A percentile compares a stretch with the other conserved stretches of the same genome.
These are phyloP conservation scores for Furcasterigmium furcatum DNA, from an alignment of 2,329 filamentous ascomycete species.

Conservation along the genomic window DNA sequence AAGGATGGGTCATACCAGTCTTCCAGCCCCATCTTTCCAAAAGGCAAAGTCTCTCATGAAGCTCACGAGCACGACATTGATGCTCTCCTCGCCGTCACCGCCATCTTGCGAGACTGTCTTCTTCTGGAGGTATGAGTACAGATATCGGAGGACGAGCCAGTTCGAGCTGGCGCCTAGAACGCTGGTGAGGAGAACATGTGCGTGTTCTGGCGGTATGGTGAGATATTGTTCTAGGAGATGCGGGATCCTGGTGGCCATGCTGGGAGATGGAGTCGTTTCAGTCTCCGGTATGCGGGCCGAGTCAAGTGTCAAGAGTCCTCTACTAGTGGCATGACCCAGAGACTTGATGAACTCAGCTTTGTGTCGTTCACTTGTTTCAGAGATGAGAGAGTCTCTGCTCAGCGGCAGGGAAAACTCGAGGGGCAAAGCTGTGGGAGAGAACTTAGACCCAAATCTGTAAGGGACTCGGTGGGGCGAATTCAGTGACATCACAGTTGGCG, in stretches of 20 bases:
- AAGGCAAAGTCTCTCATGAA: slow-evolving; percentile 77
- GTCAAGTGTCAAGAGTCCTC: too few relatives aligned
- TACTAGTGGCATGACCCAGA: too few relatives aligned
- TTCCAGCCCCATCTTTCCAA: slow-evolving; percentile 70
- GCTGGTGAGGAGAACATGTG: slow-evolving; percentile 65
- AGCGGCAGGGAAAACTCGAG: neutral
- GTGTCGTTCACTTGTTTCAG: too few relatives aligned
- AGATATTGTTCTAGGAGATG: slow-evolving; percentile 64
- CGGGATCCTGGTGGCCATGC: slow-evolving; percentile 53
- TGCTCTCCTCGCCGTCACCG: slow-evolving; percentile 21
- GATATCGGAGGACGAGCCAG: slow-evolving; percentile 60
- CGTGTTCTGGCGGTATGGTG: slow-evolving; percentile 50
- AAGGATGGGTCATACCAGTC: slow-evolving; percentile 51
- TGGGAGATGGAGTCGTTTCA: too few relatives aligned
- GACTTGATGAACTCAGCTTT: too few relatives aligned
- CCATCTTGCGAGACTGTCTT: slow-evolving; percentile 4
- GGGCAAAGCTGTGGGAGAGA: too few relatives aligned
- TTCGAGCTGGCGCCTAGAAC: slow-evolving; percentile 63
- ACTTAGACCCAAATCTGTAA: neutral
- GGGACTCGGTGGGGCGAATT: neutral
- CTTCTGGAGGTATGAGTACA: slow-evolving; percentile 41
- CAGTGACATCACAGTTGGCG: neutral
- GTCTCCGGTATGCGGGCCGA: too few relatives aligned
- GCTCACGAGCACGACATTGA: slow-evolving; percentile 71
- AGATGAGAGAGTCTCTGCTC: too few relatives aligned